Evolutionary conservation across 257 asterid genomes (phyloP).

Genomic region (Capsicum rhomboideum): DNA sequence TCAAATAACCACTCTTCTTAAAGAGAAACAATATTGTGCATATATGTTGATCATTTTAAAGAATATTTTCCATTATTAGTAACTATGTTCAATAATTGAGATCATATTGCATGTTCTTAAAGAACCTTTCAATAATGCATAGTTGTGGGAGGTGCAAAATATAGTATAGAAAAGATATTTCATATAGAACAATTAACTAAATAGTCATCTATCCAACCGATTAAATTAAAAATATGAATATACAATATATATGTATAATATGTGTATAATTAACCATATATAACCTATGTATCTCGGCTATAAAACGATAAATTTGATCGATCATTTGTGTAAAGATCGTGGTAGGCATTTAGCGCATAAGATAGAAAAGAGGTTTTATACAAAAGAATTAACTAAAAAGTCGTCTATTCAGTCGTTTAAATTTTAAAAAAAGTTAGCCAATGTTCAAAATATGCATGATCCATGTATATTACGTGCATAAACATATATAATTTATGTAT

Average conservation of each 20-base stretch:
- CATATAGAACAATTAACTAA: neutral
- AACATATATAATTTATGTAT: neutral
- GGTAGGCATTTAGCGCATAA: neutral
- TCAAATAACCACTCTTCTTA: neutral
- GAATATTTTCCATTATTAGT: neutral
- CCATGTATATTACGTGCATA: too few species aligned
- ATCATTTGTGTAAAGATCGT: too few species aligned
- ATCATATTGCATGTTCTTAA: neutral
- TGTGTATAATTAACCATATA: too few species aligned
- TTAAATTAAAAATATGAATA: neutral
- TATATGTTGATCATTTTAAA: neutral
- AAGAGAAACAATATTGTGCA: neutral
- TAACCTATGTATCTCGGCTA: too few species aligned
- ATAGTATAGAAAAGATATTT: neutral
- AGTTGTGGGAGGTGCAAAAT: neutral
- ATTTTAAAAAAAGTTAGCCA: neutral
- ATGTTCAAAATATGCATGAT: neutral
- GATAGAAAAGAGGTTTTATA: neutral
- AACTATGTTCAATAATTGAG: neutral
- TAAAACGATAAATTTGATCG: too few species aligned
- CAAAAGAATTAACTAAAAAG: neutral
- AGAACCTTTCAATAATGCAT: neutral
- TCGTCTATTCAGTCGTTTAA: too few species aligned
- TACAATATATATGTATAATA: too few species aligned
- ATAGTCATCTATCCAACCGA: neutral